Base-by-base conservation (phyloP, 1,284 basidiomycete species). In the Trametes pubescens region DNA sequence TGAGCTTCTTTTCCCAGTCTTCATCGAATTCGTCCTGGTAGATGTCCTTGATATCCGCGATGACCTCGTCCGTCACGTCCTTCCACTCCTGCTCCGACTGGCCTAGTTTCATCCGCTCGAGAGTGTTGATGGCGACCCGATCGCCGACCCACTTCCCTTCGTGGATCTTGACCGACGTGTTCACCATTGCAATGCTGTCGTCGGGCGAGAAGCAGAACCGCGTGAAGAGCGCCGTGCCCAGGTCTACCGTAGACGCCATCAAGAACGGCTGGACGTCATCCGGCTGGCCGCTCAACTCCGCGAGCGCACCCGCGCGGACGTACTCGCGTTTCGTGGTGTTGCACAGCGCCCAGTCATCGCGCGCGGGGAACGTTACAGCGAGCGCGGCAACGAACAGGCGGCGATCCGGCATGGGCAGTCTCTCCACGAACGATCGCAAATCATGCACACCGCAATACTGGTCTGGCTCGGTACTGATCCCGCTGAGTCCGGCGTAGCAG, bases 201-300 rank as follows among this genome's bases (percentile, higher is more conserved):
- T n/a, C 14, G 34, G 40, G 46, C 22, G 13, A 43, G 2, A 58
- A 48, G 54, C 48, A 62, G n/a, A 59, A 48, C 14, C 62, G 57
- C 2, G 53, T 26, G 7, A 60, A 16, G 37, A 64, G 53, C 11
- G 52, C 62, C 29, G 37, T 54, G 38, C 49, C 61, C 6, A 66
- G 54, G 44, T 66, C 49, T 2, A 56, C 35, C 4, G 26, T 16
- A 22, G 37, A 57, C 22, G 35, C 7, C 4, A 48, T 43, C 35
- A 66, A 32, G 49, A 59, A 66, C 44, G 65, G 61, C 57, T 66
- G 65, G 2, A 9, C 26, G 37, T 66, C 61, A 29, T 53, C 22
- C 7, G 62, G 62, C 4, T n/a, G 16, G 26, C 52, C 51, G 32
- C 34, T 14, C 29, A 64, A 52, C 22, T 37, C 48, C 3, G 62